Conservation (phyloP, 1,284 basidiomycete genomes). For the Tylopilus sp. region DNA sequence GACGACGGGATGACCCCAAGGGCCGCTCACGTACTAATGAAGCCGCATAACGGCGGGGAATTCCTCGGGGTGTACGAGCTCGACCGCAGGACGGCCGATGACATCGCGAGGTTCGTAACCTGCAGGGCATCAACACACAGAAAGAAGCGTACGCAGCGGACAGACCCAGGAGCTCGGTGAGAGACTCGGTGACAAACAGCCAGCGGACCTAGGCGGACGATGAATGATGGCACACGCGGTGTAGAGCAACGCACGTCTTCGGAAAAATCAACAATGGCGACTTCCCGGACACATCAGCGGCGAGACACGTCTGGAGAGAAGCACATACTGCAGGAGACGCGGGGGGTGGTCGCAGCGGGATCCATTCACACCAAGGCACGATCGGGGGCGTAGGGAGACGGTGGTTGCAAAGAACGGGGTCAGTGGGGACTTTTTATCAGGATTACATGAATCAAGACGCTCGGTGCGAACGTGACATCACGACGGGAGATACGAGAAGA, state of each 20-base stretch:
- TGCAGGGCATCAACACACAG: slow-evolving; percentile 26
- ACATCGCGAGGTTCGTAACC: slow-evolving; percentile 72
- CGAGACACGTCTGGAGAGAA: neutral
- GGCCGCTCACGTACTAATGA: slow-evolving; percentile 52
- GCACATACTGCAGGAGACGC: slow-evolving; percentile 68
- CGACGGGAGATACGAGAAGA: slow-evolving; percentile 6
- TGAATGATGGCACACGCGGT: slow-evolving; percentile 1
- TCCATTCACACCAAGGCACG: slow-evolving; percentile 28
- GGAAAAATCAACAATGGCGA: slow-evolving; percentile 73
- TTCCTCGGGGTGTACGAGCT: slow-evolving; percentile 76
- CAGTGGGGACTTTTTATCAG: slow-evolving; percentile 24
- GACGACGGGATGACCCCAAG: neutral
- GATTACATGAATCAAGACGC: slow-evolving; percentile 15
- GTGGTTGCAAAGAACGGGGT: neutral
- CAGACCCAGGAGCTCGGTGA: slow-evolving; percentile 67
- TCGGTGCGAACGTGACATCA: slow-evolving; percentile 22
- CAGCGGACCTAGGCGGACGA: slow-evolving; percentile 53
- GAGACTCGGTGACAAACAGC: slow-evolving; percentile 69
- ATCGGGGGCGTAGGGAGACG: neutral
- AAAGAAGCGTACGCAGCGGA: neutral
- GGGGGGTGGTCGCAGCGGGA: slow-evolving; percentile 42
- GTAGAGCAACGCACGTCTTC: slow-evolving; percentile 49
- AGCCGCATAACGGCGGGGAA: slow-evolving; percentile 58
- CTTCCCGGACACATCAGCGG: slow-evolving; percentile 38
- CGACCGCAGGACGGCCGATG: slow-evolving; percentile 60